Base-by-base conservation (phyloP, 2,329 filamentous ascomycete genomes). In the Cylindrodendrum hubeiense region DNA sequence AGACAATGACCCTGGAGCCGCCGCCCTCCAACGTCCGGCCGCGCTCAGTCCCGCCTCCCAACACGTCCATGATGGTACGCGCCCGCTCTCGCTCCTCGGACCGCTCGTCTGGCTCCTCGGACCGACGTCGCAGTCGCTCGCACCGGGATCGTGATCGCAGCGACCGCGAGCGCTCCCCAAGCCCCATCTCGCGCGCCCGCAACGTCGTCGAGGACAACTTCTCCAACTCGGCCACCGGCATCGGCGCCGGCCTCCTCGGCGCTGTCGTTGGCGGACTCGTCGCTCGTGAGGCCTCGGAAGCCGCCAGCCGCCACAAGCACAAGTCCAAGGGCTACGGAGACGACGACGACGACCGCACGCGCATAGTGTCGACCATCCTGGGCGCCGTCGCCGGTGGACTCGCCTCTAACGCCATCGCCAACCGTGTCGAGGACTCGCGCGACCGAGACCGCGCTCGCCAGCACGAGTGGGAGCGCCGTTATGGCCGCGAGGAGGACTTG, bases 311-410 rank as follows among this genome's bases (percentile, higher is more conserved):
- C 24, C 73, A 78, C 44, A 71, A 74, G 63, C 72, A 75, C 68
- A 71, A 73, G 63, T 60, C 66, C 10, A 68, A 67, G 47, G 72
- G 74, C 33, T 75, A 75, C 51, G 73, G 72, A 24, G 73, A 66
- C 28, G 65, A 73, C 8, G 67, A 69, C 4, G 71, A 77, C 33
- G 75, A 77, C 50, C 77, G 76, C n/a, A 75, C 74, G 34, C 75
- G 75, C 30, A 72, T 76, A n/a, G 74, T 87, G 17, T 83, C 84
- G 4, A 87, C 86, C 10, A 76, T 88, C 10, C 79, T 88, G 4
- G 86, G 86, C 2, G 86, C 85, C 2, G 84, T 86, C 4, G 85
- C 86, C 0, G 86, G 85, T 3, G 86, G 86, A 4, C 78, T 89
- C 10, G 85, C 85, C 5, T 86, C 86, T 13, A 88, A 86, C 57